Evolutionary conservation across 495 filamentous ascomycete genomes (phyloP).

Genomic region (Xylaria intraflava): DNA sequence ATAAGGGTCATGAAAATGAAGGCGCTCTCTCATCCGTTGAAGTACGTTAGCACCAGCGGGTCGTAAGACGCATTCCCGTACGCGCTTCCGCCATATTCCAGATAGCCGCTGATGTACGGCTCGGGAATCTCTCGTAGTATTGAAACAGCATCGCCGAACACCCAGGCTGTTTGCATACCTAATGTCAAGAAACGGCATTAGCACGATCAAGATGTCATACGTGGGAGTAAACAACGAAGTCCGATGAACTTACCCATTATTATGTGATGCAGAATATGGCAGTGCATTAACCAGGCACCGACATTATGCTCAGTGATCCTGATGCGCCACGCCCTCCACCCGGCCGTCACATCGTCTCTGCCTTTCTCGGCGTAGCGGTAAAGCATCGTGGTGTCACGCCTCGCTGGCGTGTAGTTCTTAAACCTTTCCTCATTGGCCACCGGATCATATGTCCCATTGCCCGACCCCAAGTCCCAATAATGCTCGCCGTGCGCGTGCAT

Average conservation of each 20-base stretch:
- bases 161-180: slow-evolving; percentile 49
- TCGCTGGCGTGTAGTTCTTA: slow-evolving; percentile 35
- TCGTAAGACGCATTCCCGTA: slow-evolving; percentile 41
- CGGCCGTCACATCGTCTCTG: slow-evolving; percentile 33
- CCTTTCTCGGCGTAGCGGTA: slow-evolving; percentile 39
- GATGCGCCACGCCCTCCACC: slow-evolving; percentile 55
- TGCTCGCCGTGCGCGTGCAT: slow-evolving; percentile 56
- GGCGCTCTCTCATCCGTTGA: not conserved
- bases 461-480: slow-evolving; percentile 53
- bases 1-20: not conserved
- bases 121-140: slow-evolving; percentile 33
- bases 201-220: not conserved
- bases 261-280: slow-evolving; percentile 54
- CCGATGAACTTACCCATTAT: slow-evolving; percentile 37
- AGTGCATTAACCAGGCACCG: slow-evolving; percentile 60
- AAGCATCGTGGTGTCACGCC: slow-evolving; percentile 51
- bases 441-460: slow-evolving; percentile 49
- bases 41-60: slow-evolving; percentile 27
- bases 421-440: slow-evolving; percentile 46
- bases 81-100: slow-evolving; percentile 41
- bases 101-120: slow-evolving; percentile 41
- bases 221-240: not conserved
- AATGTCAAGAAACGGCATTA: not conserved
- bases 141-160: slow-evolving; percentile 41
- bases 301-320: slow-evolving; percentile 38